Percentiles rank a stretch among this genome's conserved stretches.
These are phyloP conservation scores for Alternaria arborescens DNA, from an alignment of 2,329 filamentous ascomycete species.

Conservation along the genomic window DNA sequence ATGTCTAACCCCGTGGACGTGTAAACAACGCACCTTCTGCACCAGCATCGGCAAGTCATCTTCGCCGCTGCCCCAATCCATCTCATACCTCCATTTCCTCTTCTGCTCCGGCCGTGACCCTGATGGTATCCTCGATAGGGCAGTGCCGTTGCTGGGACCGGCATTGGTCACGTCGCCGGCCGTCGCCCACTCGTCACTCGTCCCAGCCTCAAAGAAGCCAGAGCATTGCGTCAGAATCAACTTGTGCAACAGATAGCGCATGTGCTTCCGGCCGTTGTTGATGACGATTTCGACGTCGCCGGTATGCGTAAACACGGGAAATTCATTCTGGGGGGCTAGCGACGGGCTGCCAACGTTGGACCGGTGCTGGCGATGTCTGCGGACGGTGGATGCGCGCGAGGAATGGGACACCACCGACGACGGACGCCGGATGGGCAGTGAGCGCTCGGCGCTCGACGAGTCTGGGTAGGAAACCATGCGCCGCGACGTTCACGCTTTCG, in stretches of 20 bases:
- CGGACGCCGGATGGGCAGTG: constrained; percentile 67
- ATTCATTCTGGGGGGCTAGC: constrained; percentile 83
- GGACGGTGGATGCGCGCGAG: constrained; percentile 61
- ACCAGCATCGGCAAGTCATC: constrained; percentile 87
- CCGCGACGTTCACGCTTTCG: constrained; percentile 18
- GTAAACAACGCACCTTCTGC: constrained; percentile 68
- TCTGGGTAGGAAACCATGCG: constrained; percentile 72
- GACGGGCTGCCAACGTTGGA: constrained; percentile 77
- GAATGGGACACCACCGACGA: constrained; percentile 68
- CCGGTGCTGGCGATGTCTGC: constrained; percentile 78
- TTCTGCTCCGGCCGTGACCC: constrained; percentile 54
- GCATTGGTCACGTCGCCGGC: constrained; percentile 43
- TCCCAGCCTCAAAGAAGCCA: constrained; percentile 90
- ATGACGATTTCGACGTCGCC: constrained; percentile 93
- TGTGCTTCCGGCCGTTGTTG: constrained; percentile 73
- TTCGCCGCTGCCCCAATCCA: constrained; percentile 75
- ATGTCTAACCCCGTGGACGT: neutral
- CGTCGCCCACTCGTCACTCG: constrained; percentile 77
- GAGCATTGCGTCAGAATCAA: constrained; percentile 90
- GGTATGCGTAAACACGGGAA: constrained; percentile 87
- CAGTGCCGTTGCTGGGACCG: constrained; percentile 37
- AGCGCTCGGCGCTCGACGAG: constrained; percentile 58
- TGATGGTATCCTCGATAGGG: constrained; percentile 53
- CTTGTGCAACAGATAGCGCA: constrained; percentile 85
- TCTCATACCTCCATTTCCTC: constrained; percentile 84